Base-by-base conservation (phyloP, 768 basidiomycete species). In the Russula ochroleuca region DNA sequence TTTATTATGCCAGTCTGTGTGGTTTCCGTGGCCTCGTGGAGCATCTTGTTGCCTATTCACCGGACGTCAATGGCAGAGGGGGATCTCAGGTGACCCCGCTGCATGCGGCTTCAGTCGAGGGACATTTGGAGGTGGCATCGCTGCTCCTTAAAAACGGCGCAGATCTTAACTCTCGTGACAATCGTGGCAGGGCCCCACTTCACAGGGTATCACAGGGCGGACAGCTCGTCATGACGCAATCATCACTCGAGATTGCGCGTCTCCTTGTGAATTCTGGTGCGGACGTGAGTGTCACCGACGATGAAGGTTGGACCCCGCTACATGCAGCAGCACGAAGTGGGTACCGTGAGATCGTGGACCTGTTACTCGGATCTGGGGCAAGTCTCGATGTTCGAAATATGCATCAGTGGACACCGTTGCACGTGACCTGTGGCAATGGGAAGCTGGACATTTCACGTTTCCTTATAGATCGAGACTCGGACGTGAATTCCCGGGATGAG, bases 1-100 rank as follows among this genome's bases (percentile, higher is more conserved):
- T 62, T 28, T 62, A 62, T 43, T 62, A 62, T 15, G 61, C 61
- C 1, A 6, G 28, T 0, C 28, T 62, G 3, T 62, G 47, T 15
- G 61, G 61, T 7, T 33, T 62, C 14, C 13, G 19, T 19, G 7
- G 14, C 7, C 19, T 62, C 19, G 47, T 49, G 17, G 45, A 33
- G 21, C 54, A 23, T 19, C 25, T 62, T 4, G 3, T 1, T 6
- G 9, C 28, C 19, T 0, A 15, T 28, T 47, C 54, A 21, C 11
- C 8, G 5, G 54, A 56, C 31, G 8, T 56, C 4, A 40, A 33
- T 17, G 28, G 13, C 17, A 48, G n/a, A 5, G 61, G 61, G 0
- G 61, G 61, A 5, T 11, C 8, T 1, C 33, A 40, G n/a, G 2
- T 9, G 1, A 48, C 35, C 5, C 25, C 61, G 2, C 13, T 62